phyloP scores from a whole-genome alignment of 129 eudicot species.

The Artemisia argyi region DNA sequence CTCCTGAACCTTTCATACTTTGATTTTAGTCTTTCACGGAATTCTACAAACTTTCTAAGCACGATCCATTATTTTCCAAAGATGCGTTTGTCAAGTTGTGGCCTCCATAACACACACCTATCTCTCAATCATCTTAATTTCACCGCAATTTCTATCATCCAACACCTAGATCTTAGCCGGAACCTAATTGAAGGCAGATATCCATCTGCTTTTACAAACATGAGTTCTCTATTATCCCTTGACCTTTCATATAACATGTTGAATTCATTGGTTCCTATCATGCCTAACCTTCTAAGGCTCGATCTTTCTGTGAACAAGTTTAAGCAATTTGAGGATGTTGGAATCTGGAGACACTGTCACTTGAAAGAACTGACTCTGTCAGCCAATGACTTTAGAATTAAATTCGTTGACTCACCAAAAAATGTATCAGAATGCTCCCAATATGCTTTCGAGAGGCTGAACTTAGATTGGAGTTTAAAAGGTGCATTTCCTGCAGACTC shows the following conservation, averaged over 20 bases:
- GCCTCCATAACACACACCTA: background rate
- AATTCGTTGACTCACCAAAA: background rate
- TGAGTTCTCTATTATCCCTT: background rate
- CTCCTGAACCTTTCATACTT: background rate
- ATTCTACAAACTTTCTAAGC: too few relatives aligned
- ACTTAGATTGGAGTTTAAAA: background rate
- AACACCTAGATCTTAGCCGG: background rate
- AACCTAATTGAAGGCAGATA: background rate
- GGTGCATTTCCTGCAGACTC: background rate
- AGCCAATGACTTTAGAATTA: accelerated
- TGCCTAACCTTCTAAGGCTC: background rate
- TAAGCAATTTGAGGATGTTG: background rate
- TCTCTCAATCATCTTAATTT: background rate
- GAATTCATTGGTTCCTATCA: background rate
- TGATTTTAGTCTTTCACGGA: background rate
- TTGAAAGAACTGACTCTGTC: background rate
- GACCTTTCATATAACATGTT: background rate
- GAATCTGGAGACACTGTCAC: conserved; percentile 5
- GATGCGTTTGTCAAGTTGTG: background rate
- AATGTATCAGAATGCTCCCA: background rate
- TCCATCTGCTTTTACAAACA: background rate
- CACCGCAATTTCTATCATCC: background rate
- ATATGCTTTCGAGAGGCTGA: background rate
- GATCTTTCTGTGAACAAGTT: background rate
- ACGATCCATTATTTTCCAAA: background rate